Evolutionary conservation across 1,284 basidiomycete genomes (phyloP).

Genomic region (Heterobasidion occidentale): DNA sequence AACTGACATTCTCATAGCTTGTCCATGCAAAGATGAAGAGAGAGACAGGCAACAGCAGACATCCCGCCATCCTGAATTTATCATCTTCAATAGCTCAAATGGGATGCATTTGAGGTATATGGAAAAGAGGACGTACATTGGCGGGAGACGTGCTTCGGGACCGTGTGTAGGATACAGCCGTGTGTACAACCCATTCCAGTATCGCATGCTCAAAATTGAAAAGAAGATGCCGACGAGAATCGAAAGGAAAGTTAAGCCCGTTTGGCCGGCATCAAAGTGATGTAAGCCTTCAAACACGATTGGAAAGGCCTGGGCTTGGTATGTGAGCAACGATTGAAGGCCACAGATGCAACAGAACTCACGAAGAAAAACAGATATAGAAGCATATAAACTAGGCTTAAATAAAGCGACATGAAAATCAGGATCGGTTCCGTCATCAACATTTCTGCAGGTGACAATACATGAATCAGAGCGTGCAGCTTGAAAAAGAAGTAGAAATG

Average conservation of each 20-base stretch:
- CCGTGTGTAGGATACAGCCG: neutral
- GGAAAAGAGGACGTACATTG: neutral
- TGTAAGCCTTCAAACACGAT: constrained; percentile 31
- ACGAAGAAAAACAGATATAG: neutral
- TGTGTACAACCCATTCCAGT: neutral
- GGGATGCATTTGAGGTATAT: neutral
- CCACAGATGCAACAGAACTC: constrained; percentile 25
- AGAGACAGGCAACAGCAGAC: neutral
- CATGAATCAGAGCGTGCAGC: constrained; percentile 21
- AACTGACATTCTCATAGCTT: neutral
- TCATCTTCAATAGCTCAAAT: neutral
- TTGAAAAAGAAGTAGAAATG: constrained; percentile 19
- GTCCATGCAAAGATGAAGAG: neutral
- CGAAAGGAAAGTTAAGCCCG: neutral
- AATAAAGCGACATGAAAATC: constrained; percentile 36
- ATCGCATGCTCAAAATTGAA: neutral
- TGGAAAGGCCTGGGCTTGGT: constrained; percentile 46
- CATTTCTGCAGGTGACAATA: constrained; percentile 33
- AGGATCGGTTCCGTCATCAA: constrained; percentile 38
- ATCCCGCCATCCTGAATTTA: neutral
- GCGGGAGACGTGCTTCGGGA: neutral
- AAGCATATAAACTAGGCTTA: constrained; percentile 24
- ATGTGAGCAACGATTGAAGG: constrained; percentile 49
- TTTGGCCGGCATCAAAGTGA: constrained; percentile 33
- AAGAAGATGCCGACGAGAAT: neutral